These are phyloP conservation scores for Cercophora sp. DNA, from an alignment of 495 filamentous ascomycete genomes.

Conservation along the genomic window DNA sequence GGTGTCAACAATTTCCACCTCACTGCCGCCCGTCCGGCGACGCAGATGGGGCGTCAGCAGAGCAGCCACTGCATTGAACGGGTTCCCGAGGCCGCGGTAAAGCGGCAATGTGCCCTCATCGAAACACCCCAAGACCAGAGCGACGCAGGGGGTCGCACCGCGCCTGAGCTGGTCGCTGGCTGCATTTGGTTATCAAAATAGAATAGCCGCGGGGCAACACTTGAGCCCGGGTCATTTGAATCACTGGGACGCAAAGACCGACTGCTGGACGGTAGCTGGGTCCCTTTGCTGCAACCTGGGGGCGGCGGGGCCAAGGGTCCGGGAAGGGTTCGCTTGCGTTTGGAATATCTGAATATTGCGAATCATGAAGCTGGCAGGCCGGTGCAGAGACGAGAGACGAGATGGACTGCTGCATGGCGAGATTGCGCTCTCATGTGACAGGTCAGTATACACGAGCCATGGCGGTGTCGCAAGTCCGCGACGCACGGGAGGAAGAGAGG, in stretches of 20 bases:
- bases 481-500: no score
- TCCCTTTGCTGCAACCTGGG: constrained; percentile 1
- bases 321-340: no score
- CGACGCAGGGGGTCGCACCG: no score
- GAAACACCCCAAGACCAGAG: no score
- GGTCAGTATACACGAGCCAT: not conserved
- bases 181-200: not conserved
- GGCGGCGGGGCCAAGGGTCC: not conserved
- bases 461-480: no score
- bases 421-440: not conserved
- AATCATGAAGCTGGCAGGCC: not conserved
- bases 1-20: no score
- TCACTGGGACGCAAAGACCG: not conserved
- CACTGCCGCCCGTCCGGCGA: no score
- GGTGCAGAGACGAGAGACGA: not conserved
- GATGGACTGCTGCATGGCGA: not conserved
- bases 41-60: no score
- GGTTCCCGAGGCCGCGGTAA: no score
- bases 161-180: no score
- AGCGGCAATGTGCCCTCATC: no score
- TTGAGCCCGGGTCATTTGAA: not conserved
- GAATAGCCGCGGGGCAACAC: not conserved
- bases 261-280: not conserved
- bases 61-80: no score
- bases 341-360: not conserved